Conservation (phyloP, 2,329 filamentous ascomycete species). For the Claviceps fusiformis region DNA sequence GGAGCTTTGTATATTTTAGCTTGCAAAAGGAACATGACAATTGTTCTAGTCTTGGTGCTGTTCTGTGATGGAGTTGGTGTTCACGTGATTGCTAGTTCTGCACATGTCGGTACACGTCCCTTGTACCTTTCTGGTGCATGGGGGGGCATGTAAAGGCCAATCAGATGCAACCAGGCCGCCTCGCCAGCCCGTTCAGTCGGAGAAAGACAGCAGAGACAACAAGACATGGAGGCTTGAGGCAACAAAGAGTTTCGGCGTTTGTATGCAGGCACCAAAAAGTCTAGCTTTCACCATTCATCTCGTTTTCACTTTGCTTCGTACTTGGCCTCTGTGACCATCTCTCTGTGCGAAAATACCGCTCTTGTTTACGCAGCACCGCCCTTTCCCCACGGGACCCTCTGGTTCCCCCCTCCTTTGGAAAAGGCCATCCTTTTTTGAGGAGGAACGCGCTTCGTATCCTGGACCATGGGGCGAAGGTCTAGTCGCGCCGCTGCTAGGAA, state of each 20-base stretch:
- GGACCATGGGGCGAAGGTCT: constrained; percentile 28
- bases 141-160: constrained; percentile 9
- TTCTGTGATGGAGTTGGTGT: too few species aligned
- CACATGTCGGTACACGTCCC: too few species aligned
- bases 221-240: background rate
- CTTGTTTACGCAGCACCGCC: background rate
- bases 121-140: too few species aligned
- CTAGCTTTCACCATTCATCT: too few species aligned
- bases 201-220: background rate
- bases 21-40: too few species aligned
- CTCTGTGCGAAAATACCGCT: background rate
- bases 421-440: background rate
- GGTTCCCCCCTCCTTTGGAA: background rate
- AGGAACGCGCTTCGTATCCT: background rate
- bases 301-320: too few species aligned
- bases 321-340: background rate
- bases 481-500: constrained; percentile 40
- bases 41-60: too few species aligned
- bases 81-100: too few species aligned
- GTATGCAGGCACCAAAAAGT: too few species aligned
- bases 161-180: constrained; percentile 15
- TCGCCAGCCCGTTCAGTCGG: constrained; percentile 8
- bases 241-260: too few species aligned
- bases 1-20: too few species aligned
- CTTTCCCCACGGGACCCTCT: background rate